Conservation (phyloP, 2,329 filamentous ascomycete species). For the Alternaria gaisen region DNA sequence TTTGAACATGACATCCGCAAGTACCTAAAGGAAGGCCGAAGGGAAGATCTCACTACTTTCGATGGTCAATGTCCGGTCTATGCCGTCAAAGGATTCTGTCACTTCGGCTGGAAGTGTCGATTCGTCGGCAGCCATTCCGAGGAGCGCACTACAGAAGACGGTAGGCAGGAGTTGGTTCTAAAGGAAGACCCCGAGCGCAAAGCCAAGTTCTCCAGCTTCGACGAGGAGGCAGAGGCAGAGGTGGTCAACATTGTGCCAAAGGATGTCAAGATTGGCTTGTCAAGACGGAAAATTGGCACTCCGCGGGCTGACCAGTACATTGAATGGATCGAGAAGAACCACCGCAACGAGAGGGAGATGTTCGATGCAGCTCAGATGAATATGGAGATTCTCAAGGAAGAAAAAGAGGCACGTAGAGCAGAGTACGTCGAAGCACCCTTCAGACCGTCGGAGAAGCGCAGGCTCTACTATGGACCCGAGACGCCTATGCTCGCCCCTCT, state of each 20-base stretch:
- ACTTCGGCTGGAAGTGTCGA: slow-evolving; percentile 91
- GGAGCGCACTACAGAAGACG: slow-evolving; percentile 80
- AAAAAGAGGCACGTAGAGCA: slow-evolving; percentile 74
- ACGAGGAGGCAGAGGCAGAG: slow-evolving; percentile 61
- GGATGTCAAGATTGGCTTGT: slow-evolving; percentile 76
- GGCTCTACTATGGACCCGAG: slow-evolving; percentile 91
- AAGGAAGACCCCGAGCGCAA: slow-evolving; percentile 64
- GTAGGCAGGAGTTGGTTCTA: slow-evolving; percentile 81
- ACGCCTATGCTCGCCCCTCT: slow-evolving; percentile 93
- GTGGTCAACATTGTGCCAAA: slow-evolving; percentile 78
- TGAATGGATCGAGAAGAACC: slow-evolving; percentile 77
- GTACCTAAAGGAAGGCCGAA: slow-evolving; percentile 84
- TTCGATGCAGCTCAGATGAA: slow-evolving; percentile 49
- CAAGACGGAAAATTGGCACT: slow-evolving; percentile 74
- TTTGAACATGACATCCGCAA: slow-evolving; percentile 84
- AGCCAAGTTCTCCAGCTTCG: slow-evolving; percentile 54
- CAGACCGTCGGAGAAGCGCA: slow-evolving; percentile 89
- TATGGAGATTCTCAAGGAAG: slow-evolving; percentile 40
- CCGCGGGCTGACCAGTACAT: slow-evolving; percentile 79
- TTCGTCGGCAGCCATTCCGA: slow-evolving; percentile 88
- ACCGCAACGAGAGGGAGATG: slow-evolving; percentile 46
- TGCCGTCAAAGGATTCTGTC: slow-evolving; percentile 77
- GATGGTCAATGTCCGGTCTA: slow-evolving; percentile 83
- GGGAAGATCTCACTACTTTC: slow-evolving; percentile 79
- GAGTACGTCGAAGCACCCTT: slow-evolving; percentile 86